A percentile compares a stretch with the other conserved stretches of the same genome.
phyloP scores from a whole-genome alignment of 2,329 filamentous ascomycete genomes.

The Juglanconis sp. region DNA sequence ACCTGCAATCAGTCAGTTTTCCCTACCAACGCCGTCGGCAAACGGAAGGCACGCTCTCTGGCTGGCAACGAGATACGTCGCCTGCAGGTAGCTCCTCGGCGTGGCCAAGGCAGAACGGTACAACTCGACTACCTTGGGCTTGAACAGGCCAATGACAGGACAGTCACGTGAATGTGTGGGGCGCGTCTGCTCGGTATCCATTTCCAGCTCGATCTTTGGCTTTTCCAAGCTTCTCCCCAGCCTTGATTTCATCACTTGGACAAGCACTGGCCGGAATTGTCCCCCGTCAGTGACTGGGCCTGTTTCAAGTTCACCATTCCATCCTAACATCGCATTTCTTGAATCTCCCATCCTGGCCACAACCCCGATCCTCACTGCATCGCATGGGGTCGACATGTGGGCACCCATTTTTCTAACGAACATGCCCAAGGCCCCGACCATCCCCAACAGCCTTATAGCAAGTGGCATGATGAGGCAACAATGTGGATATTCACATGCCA shows the following conservation, averaged over 20 bases:
- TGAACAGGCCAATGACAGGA: not conserved
- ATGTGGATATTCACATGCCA: no score
- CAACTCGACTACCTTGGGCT: not conserved
- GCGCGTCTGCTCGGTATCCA: not conserved
- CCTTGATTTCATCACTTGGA: not conserved
- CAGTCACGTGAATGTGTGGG: not conserved
- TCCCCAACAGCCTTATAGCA: not conserved
- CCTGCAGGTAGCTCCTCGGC: not conserved
- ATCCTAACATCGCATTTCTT: conserved; percentile 5
- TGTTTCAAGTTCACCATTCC: not conserved
- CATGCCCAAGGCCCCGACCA: no score
- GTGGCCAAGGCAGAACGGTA: not conserved
- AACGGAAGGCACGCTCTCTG: not conserved
- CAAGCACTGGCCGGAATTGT: not conserved
- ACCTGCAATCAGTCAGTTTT: not conserved
- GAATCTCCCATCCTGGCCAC: not conserved
- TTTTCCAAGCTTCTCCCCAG: not conserved
- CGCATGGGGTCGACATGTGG: not conserved
- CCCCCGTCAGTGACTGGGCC: not conserved
- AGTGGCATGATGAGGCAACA: not conserved
- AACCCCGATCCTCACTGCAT: not conserved
- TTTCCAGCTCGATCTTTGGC: no score
- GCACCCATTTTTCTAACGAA: no score
- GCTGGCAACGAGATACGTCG: not conserved
- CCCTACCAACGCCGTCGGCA: conserved; percentile 1